Base-by-base conservation (phyloP, 2,329 filamentous ascomycete genomes). In the Fusarium sp. region DNA sequence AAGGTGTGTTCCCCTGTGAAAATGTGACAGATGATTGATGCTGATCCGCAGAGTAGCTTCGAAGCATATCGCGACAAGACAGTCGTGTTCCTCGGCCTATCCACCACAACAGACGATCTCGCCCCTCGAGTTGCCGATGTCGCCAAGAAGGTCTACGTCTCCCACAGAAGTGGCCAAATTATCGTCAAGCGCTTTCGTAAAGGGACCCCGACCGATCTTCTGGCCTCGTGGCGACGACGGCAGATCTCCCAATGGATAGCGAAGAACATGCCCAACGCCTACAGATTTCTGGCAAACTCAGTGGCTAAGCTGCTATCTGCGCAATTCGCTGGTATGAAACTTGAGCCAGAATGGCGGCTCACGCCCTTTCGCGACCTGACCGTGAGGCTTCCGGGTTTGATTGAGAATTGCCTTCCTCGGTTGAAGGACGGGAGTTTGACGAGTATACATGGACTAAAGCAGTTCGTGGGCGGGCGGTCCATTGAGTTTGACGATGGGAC, bases 401-500 rank as follows among this genome's bases (percentile, higher is more conserved):
- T 67, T 2, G 63, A 67, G 7, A 11, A 67, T 7, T 28, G 50
- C 6, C 20, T 67, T 7, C 63, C 64, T 17, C 63, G 46, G 3
- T 6, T 67, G 2, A 32, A 54, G 2, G 63, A 67, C 2, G 58
- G 64, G 0, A 54, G 39, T 7, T 57, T 67, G 20, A 64, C 63
- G 4, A 67, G 64, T 17, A 11, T 67, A 19, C 35, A 67, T 0
- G 64, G 64, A 0, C 53, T 67, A 0, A 67, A 59, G 5, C 13
- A 48, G 0, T 67, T 67, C 9, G 1, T 45, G 9, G 64, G 64
- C 1, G 64, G 51, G 5, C 39, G 43, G 2, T 67, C 64, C 2
- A 64, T 67, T 13, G 64, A 67, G 7, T 67, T 67, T 30, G 63
- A 67, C 1, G 63, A 67, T 2, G 64, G 64, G 6, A 67, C 57